These are phyloP conservation scores for Akanthomyces dipterigenus DNA, from an alignment of 2,329 filamentous ascomycete species.

Conservation along the genomic window DNA sequence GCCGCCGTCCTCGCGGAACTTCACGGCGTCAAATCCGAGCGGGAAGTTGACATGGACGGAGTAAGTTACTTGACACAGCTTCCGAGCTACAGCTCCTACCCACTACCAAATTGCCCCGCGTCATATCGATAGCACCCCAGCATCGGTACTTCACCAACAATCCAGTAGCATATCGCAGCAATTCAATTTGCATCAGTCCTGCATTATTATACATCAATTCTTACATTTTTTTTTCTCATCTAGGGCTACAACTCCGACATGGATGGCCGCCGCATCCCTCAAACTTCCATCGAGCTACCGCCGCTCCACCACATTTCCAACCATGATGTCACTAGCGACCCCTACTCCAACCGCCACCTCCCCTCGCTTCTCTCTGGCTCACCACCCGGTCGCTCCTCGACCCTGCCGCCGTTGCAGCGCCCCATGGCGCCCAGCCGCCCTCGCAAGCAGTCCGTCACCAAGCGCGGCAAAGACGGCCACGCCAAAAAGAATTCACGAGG, in stretches of 20 bases:
- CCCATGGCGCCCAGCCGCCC: slow-evolving; percentile 64
- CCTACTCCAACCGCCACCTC: slow-evolving; percentile 60
- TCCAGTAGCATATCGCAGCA: neutral
- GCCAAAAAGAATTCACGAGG: slow-evolving; percentile 69
- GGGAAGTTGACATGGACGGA: slow-evolving; percentile 71
- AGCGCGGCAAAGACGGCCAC: slow-evolving; percentile 65
- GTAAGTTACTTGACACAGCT: slow-evolving; percentile 41
- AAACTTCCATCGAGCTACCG: slow-evolving; percentile 66
- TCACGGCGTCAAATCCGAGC: slow-evolving; percentile 65
- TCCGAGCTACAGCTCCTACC: neutral
- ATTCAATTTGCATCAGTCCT: neutral
- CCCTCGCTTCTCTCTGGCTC: slow-evolving; percentile 78
- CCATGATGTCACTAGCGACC: slow-evolving; percentile 64
- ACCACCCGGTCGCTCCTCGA: slow-evolving; percentile 80
- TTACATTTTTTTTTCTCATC: slow-evolving; percentile 10
- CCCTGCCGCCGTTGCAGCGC: slow-evolving; percentile 75
- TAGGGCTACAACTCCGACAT: slow-evolving; percentile 65
- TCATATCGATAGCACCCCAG: slow-evolving; percentile 20
- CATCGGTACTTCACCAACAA: neutral
- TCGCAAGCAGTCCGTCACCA: slow-evolving; percentile 80
- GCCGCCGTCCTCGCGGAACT: slow-evolving; percentile 84
- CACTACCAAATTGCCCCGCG: slow-evolving; percentile 19
- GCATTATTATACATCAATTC: neutral
- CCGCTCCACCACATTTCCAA: slow-evolving; percentile 51
- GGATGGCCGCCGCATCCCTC: slow-evolving; percentile 56